A percentile compares a stretch with the other conserved stretches of the same genome.
These are phyloP conservation scores for Cokeromyces recurvatus DNA, from an alignment of 371 early-diverging fungal species.

Conservation along the genomic window DNA sequence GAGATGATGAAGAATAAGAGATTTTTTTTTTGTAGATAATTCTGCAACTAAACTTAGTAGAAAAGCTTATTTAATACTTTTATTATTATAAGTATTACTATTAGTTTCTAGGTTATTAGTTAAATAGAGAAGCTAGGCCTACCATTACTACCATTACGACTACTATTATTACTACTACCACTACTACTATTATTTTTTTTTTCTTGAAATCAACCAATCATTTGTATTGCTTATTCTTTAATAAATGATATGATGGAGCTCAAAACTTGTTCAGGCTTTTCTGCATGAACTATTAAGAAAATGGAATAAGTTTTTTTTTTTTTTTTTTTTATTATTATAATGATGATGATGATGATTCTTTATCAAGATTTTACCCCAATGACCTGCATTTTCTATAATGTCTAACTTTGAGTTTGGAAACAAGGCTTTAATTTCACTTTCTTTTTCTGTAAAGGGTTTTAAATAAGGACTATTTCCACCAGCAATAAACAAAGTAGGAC, in stretches of 20 bases:
- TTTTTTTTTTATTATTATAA: background rate
- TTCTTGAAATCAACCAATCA: background rate
- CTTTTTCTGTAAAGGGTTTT: constrained; percentile 30
- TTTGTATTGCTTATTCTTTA: constrained; percentile 3
- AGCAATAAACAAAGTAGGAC: constrained; percentile 75
- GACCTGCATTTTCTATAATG: constrained; percentile 69
- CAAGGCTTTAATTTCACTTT: constrained; percentile 45
- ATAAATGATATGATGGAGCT: constrained; percentile 47
- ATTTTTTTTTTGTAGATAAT: too few relatives aligned
- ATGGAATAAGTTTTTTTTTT: background rate
- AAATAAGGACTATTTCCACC: constrained; percentile 73
- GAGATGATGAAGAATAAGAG: too few relatives aligned
- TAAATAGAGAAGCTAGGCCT: too few relatives aligned
- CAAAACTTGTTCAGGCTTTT: constrained; percentile 67
- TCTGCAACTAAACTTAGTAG: too few relatives aligned
- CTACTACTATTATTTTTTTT: too few relatives aligned
- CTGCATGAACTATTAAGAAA: constrained; percentile 66
- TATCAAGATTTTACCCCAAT: constrained; percentile 74
- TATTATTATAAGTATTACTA: too few relatives aligned
- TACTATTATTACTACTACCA: too few relatives aligned
- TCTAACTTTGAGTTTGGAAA: constrained; percentile 66
- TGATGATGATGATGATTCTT: background rate
- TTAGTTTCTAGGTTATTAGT: too few relatives aligned
- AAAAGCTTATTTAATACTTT: too few relatives aligned
- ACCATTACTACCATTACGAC: too few relatives aligned